Percentiles rank a stretch among this genome's conserved stretches.
phyloP scores from a whole-genome alignment of 352 stramenopile genomes.

The Phytophthora citrophthora region DNA sequence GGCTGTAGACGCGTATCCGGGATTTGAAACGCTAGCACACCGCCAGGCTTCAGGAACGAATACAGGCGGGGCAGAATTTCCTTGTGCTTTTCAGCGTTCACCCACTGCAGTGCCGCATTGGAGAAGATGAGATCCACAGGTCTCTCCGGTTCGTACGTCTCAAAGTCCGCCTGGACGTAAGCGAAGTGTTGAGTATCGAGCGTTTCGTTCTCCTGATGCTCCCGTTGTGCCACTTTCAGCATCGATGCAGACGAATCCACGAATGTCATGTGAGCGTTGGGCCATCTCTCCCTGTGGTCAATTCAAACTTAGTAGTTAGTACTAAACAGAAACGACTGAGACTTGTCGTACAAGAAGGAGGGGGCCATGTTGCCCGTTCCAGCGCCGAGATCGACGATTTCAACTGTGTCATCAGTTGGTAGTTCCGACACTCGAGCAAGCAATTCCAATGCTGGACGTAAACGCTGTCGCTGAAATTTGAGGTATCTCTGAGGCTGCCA shows the following conservation, averaged over 20 bases:
- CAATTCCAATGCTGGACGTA: constrained; percentile 71
- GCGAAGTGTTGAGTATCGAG: constrained; percentile 32
- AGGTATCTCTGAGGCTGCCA: constrained; percentile 72
- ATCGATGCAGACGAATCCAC: constrained; percentile 71
- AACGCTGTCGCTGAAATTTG: constrained; percentile 61
- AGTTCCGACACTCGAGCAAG: constrained; percentile 48
- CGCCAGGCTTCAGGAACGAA: constrained; percentile 70
- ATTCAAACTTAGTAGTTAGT: neutral
- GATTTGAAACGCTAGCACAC: constrained; percentile 76
- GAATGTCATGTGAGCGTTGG: constrained; percentile 54
- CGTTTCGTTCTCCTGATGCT: constrained; percentile 44
- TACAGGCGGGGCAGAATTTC: constrained; percentile 56
- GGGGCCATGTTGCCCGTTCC: constrained; percentile 77
- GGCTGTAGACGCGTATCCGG: constrained; percentile 65
- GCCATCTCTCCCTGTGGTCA: constrained; percentile 51
- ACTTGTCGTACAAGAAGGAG: constrained; percentile 55
- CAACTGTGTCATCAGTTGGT: constrained; percentile 13
- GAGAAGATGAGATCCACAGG: constrained; percentile 77
- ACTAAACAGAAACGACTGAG: neutral
- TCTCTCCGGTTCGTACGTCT: constrained; percentile 43
- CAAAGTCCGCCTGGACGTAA: constrained; percentile 68
- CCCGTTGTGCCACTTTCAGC: constrained; percentile 48
- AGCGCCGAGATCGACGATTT: constrained; percentile 69
- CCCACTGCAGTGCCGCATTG: constrained; percentile 78
- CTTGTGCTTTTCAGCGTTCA: constrained; percentile 53